These are phyloP conservation scores for Magnolia officinalis DNA, from an alignment of 164 flowering plant species.

Conservation along the genomic window DNA sequence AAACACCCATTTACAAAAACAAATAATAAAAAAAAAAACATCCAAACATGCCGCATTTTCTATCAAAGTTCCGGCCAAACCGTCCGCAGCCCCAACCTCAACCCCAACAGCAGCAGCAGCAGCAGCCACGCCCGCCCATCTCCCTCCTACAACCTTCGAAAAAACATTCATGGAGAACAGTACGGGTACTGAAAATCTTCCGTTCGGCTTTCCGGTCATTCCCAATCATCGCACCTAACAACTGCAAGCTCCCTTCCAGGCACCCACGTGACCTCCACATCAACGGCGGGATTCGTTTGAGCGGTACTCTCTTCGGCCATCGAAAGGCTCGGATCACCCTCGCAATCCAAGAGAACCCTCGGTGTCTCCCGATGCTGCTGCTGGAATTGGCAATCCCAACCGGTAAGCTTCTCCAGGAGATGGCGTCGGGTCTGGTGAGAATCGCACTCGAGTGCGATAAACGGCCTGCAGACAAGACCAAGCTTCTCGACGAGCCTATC, in stretches of 20 bases:
- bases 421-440: slow-evolving; percentile 64
- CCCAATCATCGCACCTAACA: slow-evolving; percentile 44
- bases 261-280: slow-evolving; percentile 14
- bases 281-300: slow-evolving; percentile 32
- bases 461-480: slow-evolving; percentile 37
- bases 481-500: slow-evolving; percentile 59
- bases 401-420: slow-evolving; percentile 47
- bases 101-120: not conserved
- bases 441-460: slow-evolving; percentile 75
- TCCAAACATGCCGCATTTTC: not conserved
- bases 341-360: slow-evolving; percentile 55
- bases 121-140: not conserved
- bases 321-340: slow-evolving; percentile 60
- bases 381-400: slow-evolving; percentile 70
- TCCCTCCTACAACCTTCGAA: slow-evolving; percentile 38
- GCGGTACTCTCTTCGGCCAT: slow-evolving; percentile 75
- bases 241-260: slow-evolving; percentile 43
- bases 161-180: slow-evolving; percentile 22
- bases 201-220: slow-evolving; percentile 59
- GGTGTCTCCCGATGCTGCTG: slow-evolving; percentile 49
- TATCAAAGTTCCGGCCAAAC: not conserved
- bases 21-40: too few species aligned
- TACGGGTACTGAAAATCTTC: slow-evolving; percentile 34
- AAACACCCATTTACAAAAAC: not conserved
- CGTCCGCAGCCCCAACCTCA: not conserved